Evolutionary conservation across 345 rosid species (phyloP), one percentile per base, ranked within the genome.

Genomic region (Chamaenerion angustifolium): DNA sequence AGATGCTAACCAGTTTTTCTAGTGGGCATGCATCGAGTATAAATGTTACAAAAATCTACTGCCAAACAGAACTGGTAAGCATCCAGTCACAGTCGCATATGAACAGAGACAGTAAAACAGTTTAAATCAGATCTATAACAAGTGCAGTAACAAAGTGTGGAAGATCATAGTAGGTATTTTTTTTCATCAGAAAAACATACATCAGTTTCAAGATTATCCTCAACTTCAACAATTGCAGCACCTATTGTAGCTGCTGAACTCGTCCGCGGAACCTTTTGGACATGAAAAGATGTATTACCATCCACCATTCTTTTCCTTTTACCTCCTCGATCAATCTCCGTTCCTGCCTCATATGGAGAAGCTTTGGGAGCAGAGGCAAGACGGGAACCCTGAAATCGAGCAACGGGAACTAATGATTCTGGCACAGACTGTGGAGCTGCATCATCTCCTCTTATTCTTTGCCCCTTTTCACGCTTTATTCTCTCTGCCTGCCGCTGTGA

Each of bases 281-380:
- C 63, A 17, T 48, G 76, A 55, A 27, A 64, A 51, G 67, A 59
- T 35, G 55, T 59, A 61, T 57, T 61, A 63, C 55, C 63, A 58
- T 67, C 59, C 52, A 11, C 54, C 15, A 27, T 19, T 42, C 62
- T 58, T 55, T 57, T 61, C 63, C 40, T 23, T 13, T 54, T 46
- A 10, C 46, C 5, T 31, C 37, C 37, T 31, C 10, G 37, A 31
- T 2, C 37, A 31, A 31, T 3, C 37, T 31, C 37, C 5, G 37
- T 11, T 52, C 56, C 51, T 23, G 49, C 51, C 48, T 76, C 81
- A 69, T 56, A 92, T 40, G 95, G 98, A 46, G 95, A 79, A 47
- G 95, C 84, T 42, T 71, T 43, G 62, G 88, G 82, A 58, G 78
- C 94, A 14, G 96, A 78, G 57, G 98, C 94, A 58, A 92, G 98